A percentile compares a stretch with the other conserved stretches of the same genome.
Conservation (phyloP, 1,284 basidiomycete genomes). For the Ceratobasidium sp. region DNA sequence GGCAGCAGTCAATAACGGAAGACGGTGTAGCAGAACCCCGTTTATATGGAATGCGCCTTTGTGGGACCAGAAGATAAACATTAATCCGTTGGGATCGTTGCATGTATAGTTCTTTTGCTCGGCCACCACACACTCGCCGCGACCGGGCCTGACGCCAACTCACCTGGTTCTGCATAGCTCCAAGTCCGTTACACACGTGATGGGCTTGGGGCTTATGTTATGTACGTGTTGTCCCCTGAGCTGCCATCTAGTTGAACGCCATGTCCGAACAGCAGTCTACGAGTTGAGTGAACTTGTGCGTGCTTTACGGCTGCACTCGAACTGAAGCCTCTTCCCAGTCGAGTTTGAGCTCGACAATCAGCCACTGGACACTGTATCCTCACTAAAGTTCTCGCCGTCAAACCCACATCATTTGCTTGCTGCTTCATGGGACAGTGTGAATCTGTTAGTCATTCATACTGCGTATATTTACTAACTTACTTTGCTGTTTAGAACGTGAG, state of each 20-base stretch:
- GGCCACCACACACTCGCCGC: background rate
- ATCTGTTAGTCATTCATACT: slow-evolving; percentile 46
- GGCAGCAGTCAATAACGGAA: too few species aligned
- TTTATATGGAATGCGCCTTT: too few species aligned
- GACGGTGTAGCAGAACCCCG: too few species aligned
- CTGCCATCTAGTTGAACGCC: background rate
- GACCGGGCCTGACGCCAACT: background rate
- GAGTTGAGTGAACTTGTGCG: slow-evolving; percentile 5
- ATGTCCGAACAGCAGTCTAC: slow-evolving; percentile 31
- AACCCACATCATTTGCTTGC: slow-evolving; percentile 78
- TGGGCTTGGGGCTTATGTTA: background rate
- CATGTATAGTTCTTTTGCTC: too few species aligned
- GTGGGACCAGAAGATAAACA: too few species aligned
- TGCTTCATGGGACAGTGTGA: slow-evolving; percentile 87
- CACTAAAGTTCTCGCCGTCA: slow-evolving; percentile 80
- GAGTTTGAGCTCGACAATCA: slow-evolving; percentile 67
- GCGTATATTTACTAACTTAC: slow-evolving; percentile 34
- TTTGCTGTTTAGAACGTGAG: slow-evolving; percentile 65
- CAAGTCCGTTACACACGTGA: slow-evolving; percentile 2
- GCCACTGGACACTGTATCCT: slow-evolving; percentile 84
- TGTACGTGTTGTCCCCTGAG: slow-evolving; percentile 1
- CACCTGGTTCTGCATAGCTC: background rate
- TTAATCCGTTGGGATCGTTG: too few species aligned
- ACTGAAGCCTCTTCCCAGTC: slow-evolving; percentile 42
- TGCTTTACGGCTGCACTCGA: background rate